Percentiles rank a stretch among this genome's conserved stretches.
phyloP scores from a whole-genome alignment of 139 green algal species.

The Pseudopediastrum boryanum region DNA sequence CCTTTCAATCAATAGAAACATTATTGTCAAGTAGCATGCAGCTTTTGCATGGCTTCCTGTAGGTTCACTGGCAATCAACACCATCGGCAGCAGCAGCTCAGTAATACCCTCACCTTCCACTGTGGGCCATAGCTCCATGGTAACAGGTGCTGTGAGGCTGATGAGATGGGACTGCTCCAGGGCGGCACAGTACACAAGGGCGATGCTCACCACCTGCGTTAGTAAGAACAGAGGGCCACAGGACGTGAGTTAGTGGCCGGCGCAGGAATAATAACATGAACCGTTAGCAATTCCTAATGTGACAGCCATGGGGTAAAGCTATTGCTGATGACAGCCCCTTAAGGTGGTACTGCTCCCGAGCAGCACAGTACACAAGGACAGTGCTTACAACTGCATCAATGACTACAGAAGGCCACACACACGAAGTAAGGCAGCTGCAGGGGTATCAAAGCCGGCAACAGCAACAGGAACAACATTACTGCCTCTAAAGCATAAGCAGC shows the following conservation, averaged over 20 bases:
- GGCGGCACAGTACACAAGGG: slow-evolving; percentile 34
- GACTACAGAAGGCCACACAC: too few species aligned
- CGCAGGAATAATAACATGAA: not conserved
- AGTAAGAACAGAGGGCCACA: not conserved
- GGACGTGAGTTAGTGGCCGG: not conserved
- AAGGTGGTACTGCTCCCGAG: too few species aligned
- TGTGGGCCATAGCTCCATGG: slow-evolving; percentile 31
- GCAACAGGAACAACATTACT: too few species aligned
- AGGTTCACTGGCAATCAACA: not conserved
- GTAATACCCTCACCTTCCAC: slow-evolving; percentile 23
- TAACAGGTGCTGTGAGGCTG: slow-evolving; percentile 22
- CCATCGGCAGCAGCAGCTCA: not conserved
- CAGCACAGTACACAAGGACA: too few species aligned
- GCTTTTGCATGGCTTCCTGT: not conserved
- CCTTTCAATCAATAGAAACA: too few species aligned
- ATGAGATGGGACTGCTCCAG: slow-evolving; percentile 43
- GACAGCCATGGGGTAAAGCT: not conserved
- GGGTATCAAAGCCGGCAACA: too few species aligned
- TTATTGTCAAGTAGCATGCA: not conserved
- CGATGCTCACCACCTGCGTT: slow-evolving; percentile 20
- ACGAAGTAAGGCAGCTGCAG: too few species aligned
- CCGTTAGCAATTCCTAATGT: not conserved
- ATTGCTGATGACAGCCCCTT: not conserved
- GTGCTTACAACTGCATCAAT: too few species aligned
- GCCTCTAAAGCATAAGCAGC: too few species aligned